A percentile compares a stretch with the other conserved stretches of the same genome.
These are phyloP conservation scores for Perkinsus olseni DNA, from an alignment of 169 alveolate species.

Conservation along the genomic window DNA sequence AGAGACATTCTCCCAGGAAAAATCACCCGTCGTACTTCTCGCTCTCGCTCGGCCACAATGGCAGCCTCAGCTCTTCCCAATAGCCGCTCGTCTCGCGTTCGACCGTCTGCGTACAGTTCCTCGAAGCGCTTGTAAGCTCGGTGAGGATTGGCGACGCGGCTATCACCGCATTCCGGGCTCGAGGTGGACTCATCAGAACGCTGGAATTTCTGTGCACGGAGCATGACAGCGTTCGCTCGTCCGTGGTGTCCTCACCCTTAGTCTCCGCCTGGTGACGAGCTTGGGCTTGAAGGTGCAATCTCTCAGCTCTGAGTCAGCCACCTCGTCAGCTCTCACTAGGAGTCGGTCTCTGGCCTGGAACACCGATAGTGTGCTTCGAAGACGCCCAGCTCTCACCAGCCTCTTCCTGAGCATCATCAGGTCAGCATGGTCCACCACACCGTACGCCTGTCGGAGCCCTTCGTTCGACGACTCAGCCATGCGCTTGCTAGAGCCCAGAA, in stretches of 20 bases:
- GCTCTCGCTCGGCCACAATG: not conserved
- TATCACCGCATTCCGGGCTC: too few species aligned
- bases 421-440: not conserved
- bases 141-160: too few species aligned
- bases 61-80: not conserved
- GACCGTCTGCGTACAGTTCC: not conserved
- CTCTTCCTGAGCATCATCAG: not conserved
- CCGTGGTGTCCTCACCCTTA: not conserved
- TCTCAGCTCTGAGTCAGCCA: not conserved
- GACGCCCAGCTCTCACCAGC: not conserved
- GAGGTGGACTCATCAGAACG: not conserved
- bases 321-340: not conserved
- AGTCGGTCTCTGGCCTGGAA: not conserved
- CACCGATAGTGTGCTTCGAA: not conserved
- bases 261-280: not conserved
- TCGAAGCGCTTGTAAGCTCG: not conserved
- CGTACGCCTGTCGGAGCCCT: not conserved
- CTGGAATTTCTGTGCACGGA: not conserved
- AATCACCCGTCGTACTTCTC: not conserved
- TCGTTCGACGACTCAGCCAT: not conserved
- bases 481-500: not conserved
- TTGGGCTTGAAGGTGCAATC: not conserved
- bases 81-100: not conserved
- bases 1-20: not conserved
- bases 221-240: not conserved